Conservation (phyloP, 805 yeast species). For the Ogataea zsoltii region DNA sequence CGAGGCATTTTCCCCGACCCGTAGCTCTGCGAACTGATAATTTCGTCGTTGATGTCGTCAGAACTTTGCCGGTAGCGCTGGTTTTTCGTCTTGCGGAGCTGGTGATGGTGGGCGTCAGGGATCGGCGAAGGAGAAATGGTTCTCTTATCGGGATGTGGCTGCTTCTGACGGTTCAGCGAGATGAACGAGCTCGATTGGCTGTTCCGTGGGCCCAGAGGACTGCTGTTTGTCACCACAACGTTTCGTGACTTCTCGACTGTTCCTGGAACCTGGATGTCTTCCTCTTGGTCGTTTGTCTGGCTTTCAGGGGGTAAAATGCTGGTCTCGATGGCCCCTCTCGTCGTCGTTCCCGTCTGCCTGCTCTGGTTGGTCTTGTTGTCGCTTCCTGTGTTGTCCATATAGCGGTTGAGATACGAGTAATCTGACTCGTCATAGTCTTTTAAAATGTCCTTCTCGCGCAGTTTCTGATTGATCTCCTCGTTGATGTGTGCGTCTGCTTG, state of each 20-base stretch:
- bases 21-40: slow-evolving; percentile 20
- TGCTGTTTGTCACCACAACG: slow-evolving; percentile 9
- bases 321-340: too few relatives aligned
- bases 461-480: slow-evolving; percentile 21
- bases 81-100: background rate
- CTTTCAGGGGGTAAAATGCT: slow-evolving; percentile 1
- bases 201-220: slow-evolving; percentile 12
- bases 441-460: slow-evolving; percentile 12
- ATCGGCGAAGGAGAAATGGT: background rate
- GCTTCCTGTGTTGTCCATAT: slow-evolving; percentile 5
- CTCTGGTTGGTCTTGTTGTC: slow-evolving; percentile 1
- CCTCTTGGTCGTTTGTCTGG: slow-evolving; percentile 4
- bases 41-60: slow-evolving; percentile 20
- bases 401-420: slow-evolving; percentile 11
- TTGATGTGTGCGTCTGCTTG: slow-evolving; percentile 25
- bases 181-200: background rate
- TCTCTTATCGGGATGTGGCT: slow-evolving; percentile 9
- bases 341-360: background rate
- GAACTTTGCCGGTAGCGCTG: slow-evolving; percentile 5
- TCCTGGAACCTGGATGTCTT: slow-evolving; percentile 27
- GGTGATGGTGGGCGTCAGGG: background rate
- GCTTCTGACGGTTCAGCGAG: slow-evolving; percentile 2
- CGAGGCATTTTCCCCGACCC: slow-evolving; percentile 8
- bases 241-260: slow-evolving; percentile 18
- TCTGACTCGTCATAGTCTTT: slow-evolving; percentile 10